phyloP scores from a whole-genome alignment of 352 stramenopile genomes.

The Phytopythium chamaehyphon region DNA sequence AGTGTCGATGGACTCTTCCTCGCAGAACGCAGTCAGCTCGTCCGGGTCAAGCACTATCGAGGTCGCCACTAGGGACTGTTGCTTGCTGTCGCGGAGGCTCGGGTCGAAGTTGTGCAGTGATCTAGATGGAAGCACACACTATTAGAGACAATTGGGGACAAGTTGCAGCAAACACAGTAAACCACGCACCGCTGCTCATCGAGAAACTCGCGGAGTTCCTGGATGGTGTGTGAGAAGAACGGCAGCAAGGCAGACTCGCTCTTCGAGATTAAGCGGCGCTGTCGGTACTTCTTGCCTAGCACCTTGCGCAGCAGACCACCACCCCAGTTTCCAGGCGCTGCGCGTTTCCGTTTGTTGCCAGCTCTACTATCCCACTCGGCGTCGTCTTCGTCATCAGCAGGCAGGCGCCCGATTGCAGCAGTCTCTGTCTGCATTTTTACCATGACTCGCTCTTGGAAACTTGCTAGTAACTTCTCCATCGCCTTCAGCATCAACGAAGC shows the following conservation, averaged over 20 bases:
- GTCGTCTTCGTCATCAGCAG: constrained; percentile 5
- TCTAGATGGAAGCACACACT: neutral
- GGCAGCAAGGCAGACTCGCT: constrained; percentile 55
- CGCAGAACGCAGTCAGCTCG: constrained; percentile 5
- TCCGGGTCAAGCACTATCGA: constrained; percentile 1
- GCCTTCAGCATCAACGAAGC: constrained; percentile 22
- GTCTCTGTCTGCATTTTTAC: constrained; percentile 62
- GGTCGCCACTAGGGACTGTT: neutral
- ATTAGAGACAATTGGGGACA: neutral
- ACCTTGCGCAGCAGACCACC: constrained; percentile 52
- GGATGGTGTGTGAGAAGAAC: constrained; percentile 56
- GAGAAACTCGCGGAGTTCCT: constrained; percentile 59
- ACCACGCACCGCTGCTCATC: constrained; percentile 40
- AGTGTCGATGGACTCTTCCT: constrained; percentile 1
- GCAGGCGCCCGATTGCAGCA: constrained; percentile 12
- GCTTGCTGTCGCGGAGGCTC: neutral
- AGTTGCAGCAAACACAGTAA: too few species aligned
- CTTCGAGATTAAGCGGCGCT: constrained; percentile 54
- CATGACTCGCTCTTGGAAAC: constrained; percentile 60
- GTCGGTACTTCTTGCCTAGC: constrained; percentile 51
- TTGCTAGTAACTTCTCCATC: constrained; percentile 35
- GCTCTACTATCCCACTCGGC: neutral
- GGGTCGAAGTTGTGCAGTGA: constrained; percentile 6
- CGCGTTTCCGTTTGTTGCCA: neutral
- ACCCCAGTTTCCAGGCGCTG: constrained; percentile 21